These are phyloP conservation scores for Flueggea neowawraea DNA, from an alignment of 441 rosid species.

Conservation along the genomic window DNA sequence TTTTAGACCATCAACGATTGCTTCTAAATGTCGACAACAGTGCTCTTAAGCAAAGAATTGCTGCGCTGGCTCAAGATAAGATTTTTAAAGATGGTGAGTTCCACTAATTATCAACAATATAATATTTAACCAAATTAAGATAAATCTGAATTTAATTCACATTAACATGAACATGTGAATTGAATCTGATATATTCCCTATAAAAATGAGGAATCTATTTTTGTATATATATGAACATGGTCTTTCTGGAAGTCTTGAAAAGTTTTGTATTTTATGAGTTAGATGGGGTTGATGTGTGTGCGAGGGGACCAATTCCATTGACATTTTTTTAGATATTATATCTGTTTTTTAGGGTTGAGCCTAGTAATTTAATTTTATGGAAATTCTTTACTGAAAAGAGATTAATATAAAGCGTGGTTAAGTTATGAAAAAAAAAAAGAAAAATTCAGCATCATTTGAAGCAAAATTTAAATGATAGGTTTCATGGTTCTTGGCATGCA, in stretches of 20 bases:
- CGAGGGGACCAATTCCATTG: neutral
- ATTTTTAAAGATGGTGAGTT: slow-evolving; percentile 65
- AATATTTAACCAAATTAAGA: neutral
- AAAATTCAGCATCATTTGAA: too few relatives aligned
- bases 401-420: too few relatives aligned
- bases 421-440: too few relatives aligned
- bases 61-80: slow-evolving; percentile 75
- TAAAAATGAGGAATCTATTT: neutral
- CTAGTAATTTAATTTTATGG: neutral
- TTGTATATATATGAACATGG: neutral
- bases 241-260: neutral
- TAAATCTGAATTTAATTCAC: neutral
- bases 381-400: neutral
- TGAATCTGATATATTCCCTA: neutral
- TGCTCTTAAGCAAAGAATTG: slow-evolving; percentile 69
- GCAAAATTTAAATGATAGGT: too few relatives aligned
- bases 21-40: slow-evolving; percentile 63
- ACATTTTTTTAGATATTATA: neutral
- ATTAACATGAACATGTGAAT: neutral
- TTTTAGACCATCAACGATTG: slow-evolving; percentile 60
- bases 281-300: neutral
- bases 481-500: too few relatives aligned
- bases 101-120: too few relatives aligned
- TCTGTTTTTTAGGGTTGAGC: neutral
- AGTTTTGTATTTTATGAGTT: neutral